These are phyloP conservation scores for Forsythia viridissima DNA, from an alignment of 257 asterid species.

Conservation along the genomic window DNA sequence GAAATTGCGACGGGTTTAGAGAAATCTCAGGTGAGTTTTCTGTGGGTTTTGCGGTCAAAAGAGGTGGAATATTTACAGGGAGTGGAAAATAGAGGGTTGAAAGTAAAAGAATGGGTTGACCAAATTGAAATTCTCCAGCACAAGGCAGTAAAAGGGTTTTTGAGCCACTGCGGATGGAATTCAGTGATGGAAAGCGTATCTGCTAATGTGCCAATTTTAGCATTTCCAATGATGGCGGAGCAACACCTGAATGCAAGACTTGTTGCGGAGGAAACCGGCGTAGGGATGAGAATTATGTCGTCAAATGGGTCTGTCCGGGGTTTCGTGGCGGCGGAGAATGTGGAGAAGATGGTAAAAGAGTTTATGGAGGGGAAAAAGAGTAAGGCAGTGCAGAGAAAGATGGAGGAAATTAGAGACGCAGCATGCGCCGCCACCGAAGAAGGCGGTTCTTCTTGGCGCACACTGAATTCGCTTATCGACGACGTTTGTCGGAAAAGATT, in stretches of 20 bases:
- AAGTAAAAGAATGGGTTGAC: conserved; percentile 66
- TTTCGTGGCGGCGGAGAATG: conserved; percentile 46
- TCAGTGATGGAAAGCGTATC: conserved; percentile 61
- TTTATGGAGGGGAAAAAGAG: conserved; percentile 46
- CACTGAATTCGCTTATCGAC: conserved; percentile 40
- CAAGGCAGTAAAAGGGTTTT: conserved; percentile 44
- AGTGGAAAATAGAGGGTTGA: conserved; percentile 39
- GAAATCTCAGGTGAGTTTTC: conserved; percentile 45
- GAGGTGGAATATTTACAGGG: neutral
- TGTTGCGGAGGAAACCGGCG: conserved; percentile 49
- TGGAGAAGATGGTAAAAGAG: conserved; percentile 53
- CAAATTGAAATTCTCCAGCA: conserved; percentile 52
- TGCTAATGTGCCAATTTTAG: conserved; percentile 60
- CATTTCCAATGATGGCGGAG: conserved; percentile 75
- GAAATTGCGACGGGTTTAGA: conserved; percentile 60
- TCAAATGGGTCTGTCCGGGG: conserved; percentile 50
- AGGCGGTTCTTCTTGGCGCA: conserved; percentile 53
- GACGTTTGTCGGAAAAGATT: conserved; percentile 12
- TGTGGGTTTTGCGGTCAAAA: conserved; percentile 55
- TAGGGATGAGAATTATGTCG: conserved; percentile 56
- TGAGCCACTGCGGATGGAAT: conserved; percentile 91
- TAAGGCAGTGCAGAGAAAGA: conserved; percentile 45
- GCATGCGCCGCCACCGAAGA: conserved; percentile 43
- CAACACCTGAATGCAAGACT: conserved; percentile 66
- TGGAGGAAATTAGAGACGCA: conserved; percentile 30